Base-by-base conservation (phyloP, 305 asterid genomes). In the Fraxinus nigra region DNA sequence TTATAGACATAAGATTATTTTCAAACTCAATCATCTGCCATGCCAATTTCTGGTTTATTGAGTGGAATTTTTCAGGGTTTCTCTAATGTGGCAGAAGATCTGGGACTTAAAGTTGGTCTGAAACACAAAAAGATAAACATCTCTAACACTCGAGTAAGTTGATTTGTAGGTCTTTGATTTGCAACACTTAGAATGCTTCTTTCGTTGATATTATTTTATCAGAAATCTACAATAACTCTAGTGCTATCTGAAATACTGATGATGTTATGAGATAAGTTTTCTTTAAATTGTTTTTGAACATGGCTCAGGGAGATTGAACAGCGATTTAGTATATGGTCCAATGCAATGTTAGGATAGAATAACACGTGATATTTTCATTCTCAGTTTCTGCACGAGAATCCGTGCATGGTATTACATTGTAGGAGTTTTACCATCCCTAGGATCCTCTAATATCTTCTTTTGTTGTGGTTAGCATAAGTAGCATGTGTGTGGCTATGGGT, bases 41-140 rank as follows among this genome's bases (percentile, higher is more conserved):
- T 78, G 46, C 63, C 76, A 33, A 72, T 80, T 87, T 26, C 81
- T 83, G 76, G 54, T 79, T 56, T 86, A 84, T 89, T 37, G 76
- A 72, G 72, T 82, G 78, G 81, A 74, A 33, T 87, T 79, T 78
- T 92, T 82, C 95, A 95, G 99, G 94, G 94, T 84, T 89, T 95
- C 75, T 93, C 97, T 81, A 87, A 86, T 77, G 97, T 94, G 40
- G 94, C 97, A 35, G 88, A 87, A 80, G 94, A 93, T 82, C 81
- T 89, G 88, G 99, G 97, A 83, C 89, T 94, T 82, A 87, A 90
- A 75, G 93, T 95, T 83, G 95, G 92, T 70, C 85, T 95, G 83
- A 95, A 94, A 91, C 99, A 95, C 97, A 95, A 95, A 89, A 95
- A 94, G 88, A 95, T 95, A 77, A 95, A 95, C 92, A 93, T 95